phyloP scores from a whole-genome alignment of 192 early-diverging fungal species.

The Podila clonocystis region DNA sequence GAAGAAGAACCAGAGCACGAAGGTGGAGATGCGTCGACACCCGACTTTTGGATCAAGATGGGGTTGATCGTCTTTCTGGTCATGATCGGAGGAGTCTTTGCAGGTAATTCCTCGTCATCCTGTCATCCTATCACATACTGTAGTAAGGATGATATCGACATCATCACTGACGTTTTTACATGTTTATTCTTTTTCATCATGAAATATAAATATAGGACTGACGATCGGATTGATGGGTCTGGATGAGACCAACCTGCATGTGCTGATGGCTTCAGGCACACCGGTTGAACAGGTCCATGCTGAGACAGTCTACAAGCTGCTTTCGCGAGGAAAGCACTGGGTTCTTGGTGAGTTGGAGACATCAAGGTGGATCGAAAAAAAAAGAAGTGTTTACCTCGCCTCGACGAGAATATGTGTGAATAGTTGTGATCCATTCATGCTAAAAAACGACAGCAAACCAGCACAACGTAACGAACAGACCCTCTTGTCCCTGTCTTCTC shows the following conservation, averaged over 20 bases:
- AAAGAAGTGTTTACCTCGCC: no score
- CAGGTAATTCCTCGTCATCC: slow-evolving; percentile 57
- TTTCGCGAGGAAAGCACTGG: slow-evolving; percentile 79
- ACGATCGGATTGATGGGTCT: slow-evolving; percentile 81
- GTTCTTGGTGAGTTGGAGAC: slow-evolving; percentile 63
- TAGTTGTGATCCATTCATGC: not conserved
- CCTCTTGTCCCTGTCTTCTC: no score
- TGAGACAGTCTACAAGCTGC: slow-evolving; percentile 54
- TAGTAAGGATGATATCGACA: not conserved
- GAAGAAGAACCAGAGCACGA: slow-evolving; percentile 13
- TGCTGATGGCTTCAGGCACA: slow-evolving; percentile 85
- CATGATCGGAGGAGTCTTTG: slow-evolving; percentile 81
- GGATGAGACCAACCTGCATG: slow-evolving; percentile 86
- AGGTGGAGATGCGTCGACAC: slow-evolving; percentile 20
- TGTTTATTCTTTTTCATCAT: not conserved
- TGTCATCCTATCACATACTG: not conserved
- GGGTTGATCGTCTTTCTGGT: slow-evolving; percentile 70
- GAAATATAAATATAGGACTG: slow-evolving; percentile 41
- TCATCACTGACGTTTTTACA: not conserved
- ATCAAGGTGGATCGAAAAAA: no score
- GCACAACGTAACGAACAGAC: no score
- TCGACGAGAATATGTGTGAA: no score
- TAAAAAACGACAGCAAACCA: no score
- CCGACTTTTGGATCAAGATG: slow-evolving; percentile 59
- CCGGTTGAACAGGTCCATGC: slow-evolving; percentile 78